Evolutionary conservation across 2,329 filamentous ascomycete genomes (phyloP), one percentile per base, ranked within the genome.

Genomic region (Fusarium sp.): DNA sequence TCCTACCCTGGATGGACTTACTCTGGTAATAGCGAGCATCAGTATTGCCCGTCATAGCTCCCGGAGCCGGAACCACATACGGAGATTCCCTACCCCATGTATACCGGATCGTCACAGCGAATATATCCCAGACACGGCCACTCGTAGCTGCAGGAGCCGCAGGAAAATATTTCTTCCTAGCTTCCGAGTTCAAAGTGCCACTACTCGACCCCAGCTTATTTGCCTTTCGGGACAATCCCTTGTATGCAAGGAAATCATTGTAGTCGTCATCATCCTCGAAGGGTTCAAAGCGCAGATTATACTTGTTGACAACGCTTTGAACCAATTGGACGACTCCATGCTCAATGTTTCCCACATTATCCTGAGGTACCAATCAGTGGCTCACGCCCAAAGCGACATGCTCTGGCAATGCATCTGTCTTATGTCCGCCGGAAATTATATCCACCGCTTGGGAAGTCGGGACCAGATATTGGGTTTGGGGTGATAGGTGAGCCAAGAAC

Each of bases 361-460:
- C 65, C 13, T 65, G 65, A 0, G 56, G 56, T 2, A 36, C 49
- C 10, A 38, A 40, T 0, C 82, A 86, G 78, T 83, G 86, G 76
- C 91, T 91, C 51, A 91, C 83, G 0, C 84, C 82, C 0, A 86
- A 79, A 0, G 79, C 79, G 0, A 84, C 85, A n/a, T 81, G 80
- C 72, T 91, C 89, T 0, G 90, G 90, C 15, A 92, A 81, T 0
- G 89, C 87, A 60, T 92, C 91, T 71, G 85, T 83, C 77, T 91
- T 91, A 40, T 86, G 80, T 1, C 89, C 89, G 2, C 89, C 89
- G 2, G 73, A 71, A 62, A 92, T 86, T 8, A 87, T 75, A 71
- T 89, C 87, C 1, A 88, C 83, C 0, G 89, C 84, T 36, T 86
- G 82, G 0, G 87, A 88, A 0, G 88, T 90, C 37, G 86, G 86